Base-by-base conservation (phyloP, 192 early-diverging fungal species). In the Umbelopsis sp. region DNA sequence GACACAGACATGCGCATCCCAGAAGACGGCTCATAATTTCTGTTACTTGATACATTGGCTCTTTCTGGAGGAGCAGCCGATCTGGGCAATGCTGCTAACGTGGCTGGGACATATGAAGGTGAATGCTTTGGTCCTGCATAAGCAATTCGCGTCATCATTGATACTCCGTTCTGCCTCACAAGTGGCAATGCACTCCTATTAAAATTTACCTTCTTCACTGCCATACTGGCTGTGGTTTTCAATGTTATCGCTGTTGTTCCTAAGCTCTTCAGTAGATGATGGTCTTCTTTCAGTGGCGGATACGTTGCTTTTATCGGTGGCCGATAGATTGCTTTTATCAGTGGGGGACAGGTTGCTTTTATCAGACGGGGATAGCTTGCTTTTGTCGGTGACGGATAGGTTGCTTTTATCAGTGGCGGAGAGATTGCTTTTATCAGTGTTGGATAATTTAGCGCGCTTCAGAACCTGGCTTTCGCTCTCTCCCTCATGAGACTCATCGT, bases 1-100 rank as follows among this genome's bases (percentile, higher is more conserved):
- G 66, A 68, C 7, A 68, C 46, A 0, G 66, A 68, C 66, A 68
- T 68, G 2, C 66, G 66, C 66, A 68, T 68, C 4, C 48, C 48
- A 27, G 48, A 25, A 1, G 55, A 33, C 13, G 55, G 55, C 16
- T 61, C 55, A 61, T 61, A 61, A 35, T 61, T 61, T 37, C 55
- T 61, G 35, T 61, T 61, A 30, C 33, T 61, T 35, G 21, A 30
- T 16, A 61, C 16, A 25, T 22, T 16, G 0, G 25, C 15, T 16
- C 55, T 8, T 61, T 30, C 55, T 35, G 55, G 55, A 33, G 55
- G 33, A 2, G 18, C 55, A 27, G 55, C 55, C 1, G 55, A 61
- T 61, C 55, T 33, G 30, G 55, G 55, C 15, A 61, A 33, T 27
- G 55, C 55, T 35, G 55, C 55, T 12, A 61, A 61, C 4, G 55